Evolutionary conservation across 1,284 basidiomycete genomes (phyloP).

Genomic region (Pascua sp.): DNA sequence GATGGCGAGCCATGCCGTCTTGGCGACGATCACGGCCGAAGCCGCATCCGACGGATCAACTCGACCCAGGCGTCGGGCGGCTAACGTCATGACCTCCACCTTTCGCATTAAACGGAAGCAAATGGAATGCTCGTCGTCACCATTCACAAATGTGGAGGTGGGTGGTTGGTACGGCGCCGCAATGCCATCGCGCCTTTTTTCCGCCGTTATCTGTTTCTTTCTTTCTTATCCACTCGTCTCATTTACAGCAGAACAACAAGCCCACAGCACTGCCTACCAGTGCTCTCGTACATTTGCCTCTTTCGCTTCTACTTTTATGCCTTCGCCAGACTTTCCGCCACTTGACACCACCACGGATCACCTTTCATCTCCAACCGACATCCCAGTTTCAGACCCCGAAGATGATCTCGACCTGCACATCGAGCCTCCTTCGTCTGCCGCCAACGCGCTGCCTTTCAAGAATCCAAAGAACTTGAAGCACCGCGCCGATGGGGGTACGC

Average conservation of each 20-base stretch:
- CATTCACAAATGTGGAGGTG: too few relatives aligned
- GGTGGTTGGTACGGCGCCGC: too few relatives aligned
- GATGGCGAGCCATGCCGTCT: background rate
- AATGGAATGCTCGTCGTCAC: too few relatives aligned
- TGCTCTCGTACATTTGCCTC: background rate
- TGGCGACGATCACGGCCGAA: background rate
- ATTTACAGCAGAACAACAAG: background rate
- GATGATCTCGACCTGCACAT: background rate
- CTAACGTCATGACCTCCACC: background rate
- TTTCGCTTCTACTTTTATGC: conserved; percentile 5
- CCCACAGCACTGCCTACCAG: background rate
- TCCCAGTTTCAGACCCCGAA: background rate
- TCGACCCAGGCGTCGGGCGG: too few relatives aligned
- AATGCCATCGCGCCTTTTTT: too few relatives aligned
- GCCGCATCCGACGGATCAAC: background rate
- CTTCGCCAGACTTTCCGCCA: background rate
- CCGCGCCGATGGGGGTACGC: background rate
- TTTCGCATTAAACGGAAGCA: too few relatives aligned
- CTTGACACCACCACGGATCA: too few relatives aligned
- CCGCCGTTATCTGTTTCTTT: too few relatives aligned
- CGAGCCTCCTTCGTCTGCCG: background rate
- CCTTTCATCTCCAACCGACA: background rate
- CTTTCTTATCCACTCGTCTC: background rate
- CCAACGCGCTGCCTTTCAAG: conserved; percentile 2
- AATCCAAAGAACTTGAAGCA: conserved; percentile 17